These are phyloP conservation scores for Jatropha multifida DNA, from an alignment of 441 rosid genomes.

Conservation along the genomic window DNA sequence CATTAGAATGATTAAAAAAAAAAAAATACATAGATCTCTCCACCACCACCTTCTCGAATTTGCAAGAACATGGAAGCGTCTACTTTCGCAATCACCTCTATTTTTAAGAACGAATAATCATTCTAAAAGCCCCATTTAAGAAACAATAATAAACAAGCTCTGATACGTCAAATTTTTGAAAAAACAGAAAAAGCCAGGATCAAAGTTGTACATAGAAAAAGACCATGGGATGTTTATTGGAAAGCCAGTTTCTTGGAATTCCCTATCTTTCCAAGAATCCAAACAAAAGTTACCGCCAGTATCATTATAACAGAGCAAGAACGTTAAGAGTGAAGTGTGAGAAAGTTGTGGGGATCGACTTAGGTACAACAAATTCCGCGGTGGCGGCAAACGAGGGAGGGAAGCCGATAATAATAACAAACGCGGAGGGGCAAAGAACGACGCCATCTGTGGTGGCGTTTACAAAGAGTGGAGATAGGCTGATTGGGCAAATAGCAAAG, in stretches of 20 bases:
- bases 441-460: constrained; percentile 97
- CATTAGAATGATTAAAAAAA: too few species aligned
- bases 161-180: too few species aligned
- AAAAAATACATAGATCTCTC: background rate
- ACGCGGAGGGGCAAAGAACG: constrained; percentile 92
- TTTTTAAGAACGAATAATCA: too few species aligned
- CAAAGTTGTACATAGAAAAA: too few species aligned
- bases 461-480: constrained; percentile 74
- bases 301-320: constrained; percentile 5
- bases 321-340: constrained; percentile 51
- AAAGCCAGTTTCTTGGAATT: background rate
- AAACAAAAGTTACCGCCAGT: too few species aligned
- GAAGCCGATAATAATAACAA: constrained; percentile 86
- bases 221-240: background rate
- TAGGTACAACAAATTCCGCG: constrained; percentile 81
- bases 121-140: background rate
- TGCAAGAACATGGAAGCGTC: background rate
- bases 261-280: background rate
- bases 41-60: background rate
- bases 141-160: background rate
- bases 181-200: too few species aligned
- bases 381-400: constrained; percentile 98
- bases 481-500: constrained; percentile 92
- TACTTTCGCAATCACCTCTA: background rate
- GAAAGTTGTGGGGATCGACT: constrained; percentile 72